These are phyloP conservation scores for Epithemia pelagica DNA, from an alignment of 108 stramenopile species.

Conservation along the genomic window DNA sequence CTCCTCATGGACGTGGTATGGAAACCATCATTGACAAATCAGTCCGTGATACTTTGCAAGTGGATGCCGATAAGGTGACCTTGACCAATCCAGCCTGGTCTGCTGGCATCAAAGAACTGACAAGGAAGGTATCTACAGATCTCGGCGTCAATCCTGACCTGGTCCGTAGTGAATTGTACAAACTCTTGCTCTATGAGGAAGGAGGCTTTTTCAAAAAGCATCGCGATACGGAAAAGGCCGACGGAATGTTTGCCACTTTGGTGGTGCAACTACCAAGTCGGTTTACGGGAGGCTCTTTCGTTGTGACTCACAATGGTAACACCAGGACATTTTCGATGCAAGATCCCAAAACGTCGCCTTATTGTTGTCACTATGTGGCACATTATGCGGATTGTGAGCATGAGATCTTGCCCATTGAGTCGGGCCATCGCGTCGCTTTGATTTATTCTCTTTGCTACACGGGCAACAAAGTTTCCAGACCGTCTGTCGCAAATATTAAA, in stretches of 20 bases:
- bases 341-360: too few species aligned
- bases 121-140: slow-evolving; percentile 5
- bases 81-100: slow-evolving; percentile 24
- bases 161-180: slow-evolving; percentile 24
- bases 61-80: slow-evolving; percentile 15
- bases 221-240: slow-evolving; percentile 32
- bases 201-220: slow-evolving; percentile 29
- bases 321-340: neutral
- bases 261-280: too few species aligned
- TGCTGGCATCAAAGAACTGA: too few species aligned
- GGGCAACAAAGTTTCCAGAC: neutral
- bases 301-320: slow-evolving; percentile 4
- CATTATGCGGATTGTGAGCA: too few species aligned
- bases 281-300: slow-evolving; percentile 1
- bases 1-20: too few species aligned
- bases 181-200: slow-evolving; percentile 33
- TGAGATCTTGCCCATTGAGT: too few species aligned
- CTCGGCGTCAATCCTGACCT: slow-evolving; percentile 10
- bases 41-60: too few species aligned
- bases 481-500: neutral
- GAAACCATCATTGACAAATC: too few species aligned
- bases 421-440: slow-evolving; percentile 5
- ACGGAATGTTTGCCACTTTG: slow-evolving; percentile 42
- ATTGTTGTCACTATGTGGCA: too few species aligned
- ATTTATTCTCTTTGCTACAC: slow-evolving; percentile 10